Evolutionary conservation across 2,329 filamentous ascomycete species (phyloP), one percentile per base, ranked within the genome.

Genomic region (Chaetomium sp.): DNA sequence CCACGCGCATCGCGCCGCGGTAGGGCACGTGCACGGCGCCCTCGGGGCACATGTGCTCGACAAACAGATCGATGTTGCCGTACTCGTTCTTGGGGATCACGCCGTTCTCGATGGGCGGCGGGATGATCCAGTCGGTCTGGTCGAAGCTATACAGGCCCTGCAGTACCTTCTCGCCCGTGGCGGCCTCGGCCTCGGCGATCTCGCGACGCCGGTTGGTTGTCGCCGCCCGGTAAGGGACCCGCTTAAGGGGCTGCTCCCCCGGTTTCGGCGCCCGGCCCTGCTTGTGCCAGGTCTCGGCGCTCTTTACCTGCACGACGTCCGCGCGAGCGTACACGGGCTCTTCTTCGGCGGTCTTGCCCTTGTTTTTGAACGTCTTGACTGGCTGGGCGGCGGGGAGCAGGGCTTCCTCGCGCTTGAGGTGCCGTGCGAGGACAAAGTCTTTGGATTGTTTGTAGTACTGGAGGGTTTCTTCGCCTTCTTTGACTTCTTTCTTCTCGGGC

Each of bases 81-180:
- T 94, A 99, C 42, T 88, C 87, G 71, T 99, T 99, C 76, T 95
- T 96, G 0, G 95, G 95, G 66, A 98, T 97, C 16, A 90, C 78
- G 0, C 94, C 94, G 71, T 97, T 85, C 66, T 86, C 77, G 63
- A 97, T 96, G 0, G 93, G 93, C 1, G 89, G 86, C 1, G 94
- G 94, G 63, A 97, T 94, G 74, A 98, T 98, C 88, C 92, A 97
- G 62, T 96, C 91, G 0, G 95, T 99, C 77, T 99, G 95, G 9
- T 90, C 88, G 64, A 84, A 81, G 61, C 90, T 88, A 76, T 92
- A 99, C 0, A 99, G 79, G 0, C 93, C 93, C 74, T 99, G 95
- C 65, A 93, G 83, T 4, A 91, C 87, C 76, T 96, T 97, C 71
- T 90, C 85, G 21, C 94, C 94, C 0, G 87, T 92, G 25, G 89